Evolutionary conservation across 2,329 filamentous ascomycete genomes (phyloP).

Genomic region (Aspergillus arachidicola): DNA sequence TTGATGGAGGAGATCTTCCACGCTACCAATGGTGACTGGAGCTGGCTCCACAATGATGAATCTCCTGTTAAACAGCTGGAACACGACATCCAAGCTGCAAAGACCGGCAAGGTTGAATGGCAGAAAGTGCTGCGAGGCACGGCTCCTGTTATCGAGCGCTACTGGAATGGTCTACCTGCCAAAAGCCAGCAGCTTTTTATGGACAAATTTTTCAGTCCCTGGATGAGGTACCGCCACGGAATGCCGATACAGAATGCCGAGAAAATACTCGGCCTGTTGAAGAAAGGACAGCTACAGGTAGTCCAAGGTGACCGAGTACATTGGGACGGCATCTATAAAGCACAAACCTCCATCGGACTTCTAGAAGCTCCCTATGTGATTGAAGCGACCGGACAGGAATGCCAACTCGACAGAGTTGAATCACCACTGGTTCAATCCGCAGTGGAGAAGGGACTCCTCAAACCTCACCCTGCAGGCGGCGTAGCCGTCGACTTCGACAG

Average conservation of each 20-base stretch:
- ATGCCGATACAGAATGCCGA: constrained; percentile 13
- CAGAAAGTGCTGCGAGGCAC: constrained; percentile 11
- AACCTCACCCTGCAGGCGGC: constrained; percentile 10
- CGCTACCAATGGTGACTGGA: constrained; percentile 10
- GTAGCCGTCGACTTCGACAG: constrained; percentile 13
- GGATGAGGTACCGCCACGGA: constrained; percentile 16
- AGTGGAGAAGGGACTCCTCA: constrained; percentile 8
- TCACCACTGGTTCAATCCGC: constrained; percentile 14
- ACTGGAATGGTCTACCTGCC: constrained; percentile 8
- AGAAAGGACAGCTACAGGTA: constrained; percentile 10
- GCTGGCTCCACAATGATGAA: constrained; percentile 13
- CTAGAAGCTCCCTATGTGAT: constrained; percentile 13
- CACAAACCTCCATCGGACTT: constrained; percentile 3
- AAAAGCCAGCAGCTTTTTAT: constrained; percentile 11
- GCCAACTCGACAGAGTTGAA: constrained; percentile 6
- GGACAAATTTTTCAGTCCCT: constrained; percentile 14
- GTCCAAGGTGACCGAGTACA: constrained; percentile 8
- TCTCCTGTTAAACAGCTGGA: constrained; percentile 6
- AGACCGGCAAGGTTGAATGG: constrained; percentile 3
- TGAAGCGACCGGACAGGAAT: constrained; percentile 14
- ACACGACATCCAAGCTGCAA: constrained; percentile 4
- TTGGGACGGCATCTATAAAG: constrained; percentile 8
- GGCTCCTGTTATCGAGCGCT: constrained; percentile 12
- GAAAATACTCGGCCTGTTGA: constrained; percentile 8
- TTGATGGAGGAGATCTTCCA: constrained; percentile 14